A percentile compares a stretch with the other conserved stretches of the same genome.
phyloP scores from a whole-genome alignment of 1,284 basidiomycete genomes.

The Trametes polyzona region DNA sequence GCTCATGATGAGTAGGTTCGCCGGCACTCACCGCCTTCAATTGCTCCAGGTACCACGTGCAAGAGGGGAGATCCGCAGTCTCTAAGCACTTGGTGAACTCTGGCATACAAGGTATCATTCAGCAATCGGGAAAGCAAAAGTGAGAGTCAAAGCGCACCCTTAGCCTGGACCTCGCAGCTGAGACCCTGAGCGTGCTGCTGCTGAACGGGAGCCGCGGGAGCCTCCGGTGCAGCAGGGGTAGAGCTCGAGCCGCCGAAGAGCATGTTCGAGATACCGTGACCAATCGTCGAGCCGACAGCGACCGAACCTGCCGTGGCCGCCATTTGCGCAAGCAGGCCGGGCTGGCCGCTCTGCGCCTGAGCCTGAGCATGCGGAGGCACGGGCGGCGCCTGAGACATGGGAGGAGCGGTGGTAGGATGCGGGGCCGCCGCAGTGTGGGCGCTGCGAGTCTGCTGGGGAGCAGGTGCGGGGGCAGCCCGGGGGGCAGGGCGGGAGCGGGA shows the following conservation, averaged over 20 bases:
- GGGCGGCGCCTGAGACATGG: constrained; percentile 40
- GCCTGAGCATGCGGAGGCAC: constrained; percentile 36
- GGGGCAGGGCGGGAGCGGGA: constrained; percentile 56
- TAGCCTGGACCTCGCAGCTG: constrained; percentile 74
- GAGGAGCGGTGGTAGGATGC: constrained; percentile 46
- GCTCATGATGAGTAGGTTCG: background rate
- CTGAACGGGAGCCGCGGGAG: constrained; percentile 46
- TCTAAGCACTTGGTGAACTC: constrained; percentile 82
- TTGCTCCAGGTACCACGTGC: constrained; percentile 84
- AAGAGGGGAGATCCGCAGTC: constrained; percentile 73
- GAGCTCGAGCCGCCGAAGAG: constrained; percentile 71
- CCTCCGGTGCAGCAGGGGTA: constrained; percentile 47
- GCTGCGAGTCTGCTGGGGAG: constrained; percentile 47
- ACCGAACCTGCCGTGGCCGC: constrained; percentile 89
- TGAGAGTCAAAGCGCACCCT: constrained; percentile 50
- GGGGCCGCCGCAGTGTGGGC: constrained; percentile 47
- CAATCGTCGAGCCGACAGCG: constrained; percentile 82
- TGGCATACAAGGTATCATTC: constrained; percentile 29
- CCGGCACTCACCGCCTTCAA: constrained; percentile 71
- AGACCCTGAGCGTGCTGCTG: constrained; percentile 45
- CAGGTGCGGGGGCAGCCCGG: constrained; percentile 42
- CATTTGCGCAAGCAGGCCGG: constrained; percentile 81
- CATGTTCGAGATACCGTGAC: constrained; percentile 85
- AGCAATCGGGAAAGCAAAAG: background rate
- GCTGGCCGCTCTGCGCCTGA: constrained; percentile 38